phyloP scores from a whole-genome alignment of 106 monocot genomes.

The Dioscorea dumetorum region DNA sequence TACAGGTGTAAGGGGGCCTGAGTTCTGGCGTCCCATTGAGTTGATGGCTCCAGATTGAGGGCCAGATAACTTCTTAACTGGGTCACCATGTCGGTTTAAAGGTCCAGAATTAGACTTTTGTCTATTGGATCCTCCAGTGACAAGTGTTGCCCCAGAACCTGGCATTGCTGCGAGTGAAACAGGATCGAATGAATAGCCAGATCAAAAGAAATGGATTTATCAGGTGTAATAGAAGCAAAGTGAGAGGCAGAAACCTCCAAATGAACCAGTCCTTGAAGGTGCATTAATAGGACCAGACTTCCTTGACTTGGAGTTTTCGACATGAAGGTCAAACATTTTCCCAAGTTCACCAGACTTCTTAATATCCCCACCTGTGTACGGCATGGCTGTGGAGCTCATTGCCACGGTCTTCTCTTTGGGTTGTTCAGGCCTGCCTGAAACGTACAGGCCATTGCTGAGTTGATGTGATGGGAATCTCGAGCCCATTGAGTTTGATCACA shows the following conservation, averaged over 20 bases:
- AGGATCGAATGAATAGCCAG: constrained; percentile 9
- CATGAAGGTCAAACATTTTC: constrained; percentile 17
- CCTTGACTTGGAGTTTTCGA: constrained; percentile 13
- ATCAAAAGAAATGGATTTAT: not conserved
- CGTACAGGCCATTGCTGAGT: constrained; percentile 18
- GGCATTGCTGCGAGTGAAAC: constrained; percentile 2
- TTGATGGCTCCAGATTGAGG: constrained; percentile 8
- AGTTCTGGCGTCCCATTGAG: constrained; percentile 14
- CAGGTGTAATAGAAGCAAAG: constrained; percentile 6
- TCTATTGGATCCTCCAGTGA: constrained; percentile 9
- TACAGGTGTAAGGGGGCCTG: constrained; percentile 9
- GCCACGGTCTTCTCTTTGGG: constrained; percentile 8
- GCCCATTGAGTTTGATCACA: not conserved
- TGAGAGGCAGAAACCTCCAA: constrained; percentile 11
- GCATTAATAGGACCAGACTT: constrained; percentile 20
- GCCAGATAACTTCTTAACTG: constrained; percentile 13
- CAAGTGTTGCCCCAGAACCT: constrained; percentile 1
- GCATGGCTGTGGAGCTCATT: constrained; percentile 9
- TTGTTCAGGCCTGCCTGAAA: constrained; percentile 16
- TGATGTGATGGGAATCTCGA: constrained; percentile 20
- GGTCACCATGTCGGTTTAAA: constrained; percentile 11
- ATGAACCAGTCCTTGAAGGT: constrained; percentile 14
- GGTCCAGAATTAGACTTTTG: constrained; percentile 12
- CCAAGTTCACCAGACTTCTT: constrained; percentile 18
- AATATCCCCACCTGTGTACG: constrained; percentile 14